These are phyloP conservation scores for Cenchrus fungigraminus DNA, from an alignment of 176 grass and related monocot genomes.

Conservation along the genomic window DNA sequence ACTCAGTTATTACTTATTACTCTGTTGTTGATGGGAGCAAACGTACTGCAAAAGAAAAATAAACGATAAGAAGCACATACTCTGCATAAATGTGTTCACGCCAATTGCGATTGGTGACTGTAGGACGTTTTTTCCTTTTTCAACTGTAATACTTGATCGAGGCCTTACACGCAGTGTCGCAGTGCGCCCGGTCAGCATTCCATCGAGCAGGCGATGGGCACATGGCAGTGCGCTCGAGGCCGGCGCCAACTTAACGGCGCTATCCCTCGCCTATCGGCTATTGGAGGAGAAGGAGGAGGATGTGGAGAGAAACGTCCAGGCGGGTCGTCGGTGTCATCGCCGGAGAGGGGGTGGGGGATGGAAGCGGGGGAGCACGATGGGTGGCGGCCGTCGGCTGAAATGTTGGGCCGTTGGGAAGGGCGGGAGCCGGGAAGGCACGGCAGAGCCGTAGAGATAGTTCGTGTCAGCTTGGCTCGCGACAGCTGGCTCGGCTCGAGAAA, in stretches of 20 bases:
- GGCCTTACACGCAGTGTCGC: background rate
- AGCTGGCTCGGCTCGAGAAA: too few species aligned
- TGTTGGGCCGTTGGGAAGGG: too few species aligned
- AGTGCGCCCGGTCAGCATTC: conserved; percentile 1
- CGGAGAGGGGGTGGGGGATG: background rate
- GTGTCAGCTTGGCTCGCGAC: too few species aligned
- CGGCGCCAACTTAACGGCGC: background rate
- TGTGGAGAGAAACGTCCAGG: background rate
- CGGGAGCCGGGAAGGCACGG: too few species aligned
- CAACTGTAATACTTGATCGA: background rate
- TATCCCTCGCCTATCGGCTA: background rate
- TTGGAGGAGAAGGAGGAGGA: too few species aligned
- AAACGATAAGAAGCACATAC: background rate
- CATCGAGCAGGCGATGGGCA: conserved; percentile 11
- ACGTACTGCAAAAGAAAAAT: background rate
- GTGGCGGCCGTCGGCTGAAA: too few species aligned
- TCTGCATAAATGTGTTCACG: background rate
- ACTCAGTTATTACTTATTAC: too few species aligned
- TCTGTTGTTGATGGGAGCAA: background rate
- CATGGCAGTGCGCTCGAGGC: background rate
- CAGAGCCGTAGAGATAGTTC: too few species aligned
- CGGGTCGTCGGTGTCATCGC: background rate
- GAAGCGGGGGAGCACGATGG: too few species aligned
- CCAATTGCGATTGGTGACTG: too few species aligned
- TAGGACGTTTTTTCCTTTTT: background rate